Base-by-base conservation (phyloP, 768 basidiomycete species). In the Rhodosporidiobolus sp. region DNA sequence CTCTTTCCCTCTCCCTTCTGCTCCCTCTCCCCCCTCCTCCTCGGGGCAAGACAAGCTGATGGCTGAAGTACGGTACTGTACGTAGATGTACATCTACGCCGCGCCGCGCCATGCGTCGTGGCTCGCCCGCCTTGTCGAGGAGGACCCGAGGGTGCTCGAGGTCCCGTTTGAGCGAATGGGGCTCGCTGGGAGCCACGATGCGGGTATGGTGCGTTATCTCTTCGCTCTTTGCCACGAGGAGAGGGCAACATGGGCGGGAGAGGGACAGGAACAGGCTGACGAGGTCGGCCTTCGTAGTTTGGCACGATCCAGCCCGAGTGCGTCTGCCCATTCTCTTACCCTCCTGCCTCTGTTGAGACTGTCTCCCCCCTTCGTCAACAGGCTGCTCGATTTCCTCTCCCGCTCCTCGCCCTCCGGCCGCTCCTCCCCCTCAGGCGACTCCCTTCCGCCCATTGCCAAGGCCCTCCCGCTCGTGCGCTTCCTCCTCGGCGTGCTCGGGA, bases 51-150 rank as follows among this genome's bases (percentile, higher is more conserved):
- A n/a, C n/a, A n/a, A n/a, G n/a, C n/a, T n/a, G n/a, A n/a, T n/a
- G n/a, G n/a, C n/a, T n/a, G 11, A 32, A 10, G 9, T 26, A 11
- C 12, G 35, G 6, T 11, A 45, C 38, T 5, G 38, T 14, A 9
- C 34, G 32, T 16, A 62, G 67, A n/a, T 63, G 38, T 69, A 69
- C 62, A 43, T 69, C 45, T 69, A 69, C 62, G 59, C 20, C 32
- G 55, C 67, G 38, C 38, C 22, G 2, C 26, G 9, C 1, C 26
- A 48, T 1, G 38, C 43, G 4, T 6, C 28, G n/a, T 69, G 59
- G 59, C 67, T 69, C n/a, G 60, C 17, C 4, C 45, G 45, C 26
- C 30, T 69, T 4, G 32, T 69, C 43, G 50, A 52, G 12, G 43
- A 38, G 45, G 43, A 69, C 35, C 46, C 56, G 24, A 28, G 52